Evolutionary conservation across 116 monocot genomes (phyloP).

Genomic region (Cymodocea nodosa): DNA sequence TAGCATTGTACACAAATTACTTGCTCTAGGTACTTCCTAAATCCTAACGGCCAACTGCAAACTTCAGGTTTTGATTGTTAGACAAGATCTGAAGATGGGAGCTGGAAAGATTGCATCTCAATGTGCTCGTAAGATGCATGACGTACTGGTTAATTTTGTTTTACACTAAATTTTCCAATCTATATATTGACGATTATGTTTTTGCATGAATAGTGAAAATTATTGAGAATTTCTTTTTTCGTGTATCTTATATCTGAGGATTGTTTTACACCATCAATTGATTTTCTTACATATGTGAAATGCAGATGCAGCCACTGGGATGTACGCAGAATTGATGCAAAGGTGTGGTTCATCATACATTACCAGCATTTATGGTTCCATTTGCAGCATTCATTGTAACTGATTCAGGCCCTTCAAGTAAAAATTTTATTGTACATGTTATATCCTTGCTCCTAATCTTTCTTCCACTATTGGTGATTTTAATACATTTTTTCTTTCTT

Average conservation of each 20-base stretch:
- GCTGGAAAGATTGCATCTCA: conserved; percentile 93
- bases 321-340: conserved; percentile 59
- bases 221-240: no score
- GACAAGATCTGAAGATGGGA: conserved; percentile 94
- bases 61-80: conserved; percentile 78
- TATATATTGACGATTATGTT: no score
- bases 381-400: no score
- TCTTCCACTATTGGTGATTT: neutral
- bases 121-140: conserved; percentile 72
- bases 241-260: no score
- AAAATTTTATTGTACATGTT: no score
- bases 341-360: conserved; percentile 20
- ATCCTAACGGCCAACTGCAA: neutral
- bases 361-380: no score
- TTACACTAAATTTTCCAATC: neutral
- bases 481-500: neutral
- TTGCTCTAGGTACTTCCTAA: no score
- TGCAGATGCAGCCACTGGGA: conserved; percentile 87
- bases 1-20: no score
- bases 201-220: no score
- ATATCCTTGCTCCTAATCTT: neutral
- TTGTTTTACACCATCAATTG: no score
- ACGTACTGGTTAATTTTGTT: neutral
- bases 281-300: conserved; percentile 3
- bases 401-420: no score